Percentiles rank a stretch among this genome's conserved stretches.
phyloP scores from a whole-genome alignment of 352 stramenopile species.

The Blastocystis sp. region DNA sequence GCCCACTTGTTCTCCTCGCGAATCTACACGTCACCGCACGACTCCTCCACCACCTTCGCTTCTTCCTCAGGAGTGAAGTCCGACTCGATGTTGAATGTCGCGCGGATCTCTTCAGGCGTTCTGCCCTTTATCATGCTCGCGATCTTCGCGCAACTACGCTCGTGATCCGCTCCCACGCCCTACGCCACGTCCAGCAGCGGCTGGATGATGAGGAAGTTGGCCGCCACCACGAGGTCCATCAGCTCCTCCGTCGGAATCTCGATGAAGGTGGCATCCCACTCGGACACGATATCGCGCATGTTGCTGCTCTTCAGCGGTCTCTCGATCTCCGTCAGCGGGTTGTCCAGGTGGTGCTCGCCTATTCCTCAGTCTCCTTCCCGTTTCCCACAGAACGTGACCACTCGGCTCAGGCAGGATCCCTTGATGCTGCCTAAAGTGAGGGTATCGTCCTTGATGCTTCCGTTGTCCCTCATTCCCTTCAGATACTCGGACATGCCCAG shows the following conservation, averaged over 20 bases:
- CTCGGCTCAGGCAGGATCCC: constrained; percentile 67
- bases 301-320: constrained; percentile 95
- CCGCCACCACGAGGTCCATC: constrained; percentile 97
- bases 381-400: constrained; percentile 71
- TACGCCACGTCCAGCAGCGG: constrained; percentile 78
- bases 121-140: constrained; percentile 88
- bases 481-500: constrained; percentile 61
- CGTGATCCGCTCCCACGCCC: not conserved
- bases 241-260: constrained; percentile 96
- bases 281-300: constrained; percentile 96
- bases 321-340: constrained; percentile 97
- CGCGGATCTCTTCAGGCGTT: constrained; percentile 96
- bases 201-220: constrained; percentile 98
- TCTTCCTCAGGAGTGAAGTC: constrained; percentile 98
- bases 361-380: not conserved
- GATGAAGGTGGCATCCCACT: constrained; percentile 99
- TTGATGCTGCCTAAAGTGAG: constrained; percentile 71
- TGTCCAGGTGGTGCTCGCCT: constrained; percentile 77
- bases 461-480: constrained; percentile 32
- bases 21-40: not conserved
- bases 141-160: constrained; percentile 82
- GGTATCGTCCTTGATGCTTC: constrained; percentile 9
- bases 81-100: constrained; percentile 99
- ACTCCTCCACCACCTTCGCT: not conserved
- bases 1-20: not conserved